phyloP scores from a whole-genome alignment of 345 rosid genomes.

The Mangifera indica region DNA sequence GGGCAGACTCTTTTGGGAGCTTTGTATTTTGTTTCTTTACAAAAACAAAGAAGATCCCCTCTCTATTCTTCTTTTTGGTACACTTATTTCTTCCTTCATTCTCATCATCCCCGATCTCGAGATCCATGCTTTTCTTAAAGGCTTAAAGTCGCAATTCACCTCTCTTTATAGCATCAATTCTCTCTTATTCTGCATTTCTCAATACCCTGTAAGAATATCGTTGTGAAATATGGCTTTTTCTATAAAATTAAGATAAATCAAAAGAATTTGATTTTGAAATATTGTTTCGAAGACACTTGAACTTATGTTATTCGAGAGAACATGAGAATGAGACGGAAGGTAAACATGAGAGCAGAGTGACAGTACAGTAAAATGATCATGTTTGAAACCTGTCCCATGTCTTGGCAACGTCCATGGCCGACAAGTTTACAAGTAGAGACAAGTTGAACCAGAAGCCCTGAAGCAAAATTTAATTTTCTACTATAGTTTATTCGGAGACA shows the following conservation, averaged over 20 bases:
- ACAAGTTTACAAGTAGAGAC: slow-evolving; percentile 35
- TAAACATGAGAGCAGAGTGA: background rate
- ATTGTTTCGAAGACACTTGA: too few relatives aligned
- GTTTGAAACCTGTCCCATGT: slow-evolving; percentile 16
- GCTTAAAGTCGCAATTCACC: too few relatives aligned
- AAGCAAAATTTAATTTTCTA: slow-evolving; percentile 13
- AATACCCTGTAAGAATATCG: too few relatives aligned
- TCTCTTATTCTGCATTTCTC: too few relatives aligned
- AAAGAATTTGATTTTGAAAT: too few relatives aligned
- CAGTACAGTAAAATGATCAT: slow-evolving; percentile 10
- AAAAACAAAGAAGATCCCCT: background rate
- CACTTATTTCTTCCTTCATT: background rate
- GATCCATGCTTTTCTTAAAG: background rate
- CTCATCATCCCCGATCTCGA: background rate
- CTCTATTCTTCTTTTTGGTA: background rate
- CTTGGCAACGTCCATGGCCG: slow-evolving; percentile 43
- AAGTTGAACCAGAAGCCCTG: slow-evolving; percentile 20
- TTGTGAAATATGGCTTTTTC: too few relatives aligned
- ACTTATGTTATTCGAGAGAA: too few relatives aligned
- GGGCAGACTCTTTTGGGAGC: background rate
- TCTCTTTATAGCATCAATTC: background rate
- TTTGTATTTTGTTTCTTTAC: background rate
- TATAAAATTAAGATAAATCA: too few relatives aligned
- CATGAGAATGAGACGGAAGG: background rate
- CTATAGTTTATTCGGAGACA: slow-evolving; percentile 32